Base-by-base conservation (phyloP, 202 grass and related monocot species). In the Dendrocalamus latiflorus region DNA sequence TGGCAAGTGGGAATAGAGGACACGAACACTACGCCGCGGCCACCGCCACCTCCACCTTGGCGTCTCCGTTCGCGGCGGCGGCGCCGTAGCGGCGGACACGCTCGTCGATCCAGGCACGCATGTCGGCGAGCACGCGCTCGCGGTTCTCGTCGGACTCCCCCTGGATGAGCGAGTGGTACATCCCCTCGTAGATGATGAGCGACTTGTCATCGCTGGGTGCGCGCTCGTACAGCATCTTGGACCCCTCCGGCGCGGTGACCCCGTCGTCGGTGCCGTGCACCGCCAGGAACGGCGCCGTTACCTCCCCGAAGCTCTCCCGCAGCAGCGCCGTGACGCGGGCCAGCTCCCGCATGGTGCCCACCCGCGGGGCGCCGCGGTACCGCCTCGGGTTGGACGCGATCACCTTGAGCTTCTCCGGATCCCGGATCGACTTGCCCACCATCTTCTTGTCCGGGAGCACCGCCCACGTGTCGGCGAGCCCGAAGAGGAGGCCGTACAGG, bases 301-400 rank as follows among this genome's bases (percentile, higher is more conserved):
- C 86, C 41, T 77, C 74, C 16, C 21, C 58, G 67, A 94, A 87
- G 36, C 54, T 87, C 17, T 26, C 67, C 58, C 70, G 77, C 66
- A 94, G 80, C 57, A 87, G 50, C 47, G 54, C 86, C 58, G 82
- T 84, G 34, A 91, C 10, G 21, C 92, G 75, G 38, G 63, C 89
- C 6, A 91, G 77, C 79, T 94, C 92, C 70, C 92, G 54, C 92
- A 94, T 94, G 42, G 92, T 94, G 34, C 92, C 92, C 21, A 94
- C 89, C 64, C 89, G 83, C 39, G 76, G 75, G 11, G 70, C 18
- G 4, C 92, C 92, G 1, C 34, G 53, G 86, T 91, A 94, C 10
- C 25, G 34, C 48, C 86, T 65, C 6, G 89, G 92, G 80, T 94
- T 94, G 37, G 89, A 60, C 43, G 85, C 71, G 75, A 91, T 94